Conservation (phyloP, 106 monocot genomes). For the Dactylorhiza incarnata region DNA sequence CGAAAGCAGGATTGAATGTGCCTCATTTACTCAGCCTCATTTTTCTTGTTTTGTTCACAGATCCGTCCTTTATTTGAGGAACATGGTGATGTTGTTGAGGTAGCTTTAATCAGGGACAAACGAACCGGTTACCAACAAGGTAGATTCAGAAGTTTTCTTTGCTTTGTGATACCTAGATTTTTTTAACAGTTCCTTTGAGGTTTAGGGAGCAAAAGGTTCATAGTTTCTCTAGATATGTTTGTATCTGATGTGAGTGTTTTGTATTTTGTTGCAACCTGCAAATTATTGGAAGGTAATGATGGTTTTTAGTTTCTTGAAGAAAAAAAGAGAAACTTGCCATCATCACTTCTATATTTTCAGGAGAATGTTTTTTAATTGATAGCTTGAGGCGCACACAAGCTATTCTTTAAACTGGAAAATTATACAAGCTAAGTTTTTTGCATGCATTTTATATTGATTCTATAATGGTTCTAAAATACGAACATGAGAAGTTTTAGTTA, state of each 20-base stretch:
- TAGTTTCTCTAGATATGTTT: constrained; percentile 37
- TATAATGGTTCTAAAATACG: not conserved
- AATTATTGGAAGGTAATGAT: constrained; percentile 5
- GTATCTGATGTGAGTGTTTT: constrained; percentile 24
- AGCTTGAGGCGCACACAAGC: constrained; percentile 8
- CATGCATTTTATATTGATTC: constrained; percentile 5
- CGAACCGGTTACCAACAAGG: constrained; percentile 96
- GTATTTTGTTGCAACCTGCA: constrained; percentile 27
- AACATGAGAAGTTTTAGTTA: not conserved
- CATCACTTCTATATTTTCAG: constrained; percentile 9
- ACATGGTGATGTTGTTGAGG: constrained; percentile 96
- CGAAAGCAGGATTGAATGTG: not conserved
- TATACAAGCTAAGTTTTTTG: not conserved
- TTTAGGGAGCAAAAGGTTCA: constrained; percentile 27
- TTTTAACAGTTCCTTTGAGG: constrained; percentile 59
- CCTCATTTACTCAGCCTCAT: not conserved
- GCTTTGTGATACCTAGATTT: constrained; percentile 13
- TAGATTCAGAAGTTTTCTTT: constrained; percentile 23
- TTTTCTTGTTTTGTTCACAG: constrained; percentile 21
- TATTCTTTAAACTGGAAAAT: constrained; percentile 7
- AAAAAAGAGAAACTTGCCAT: not conserved
- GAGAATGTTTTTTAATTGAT: constrained; percentile 25
- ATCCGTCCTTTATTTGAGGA: constrained; percentile 95
- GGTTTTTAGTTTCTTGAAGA: not conserved
- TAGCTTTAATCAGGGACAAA: constrained; percentile 89